Conservation (phyloP, 176 grass and related monocot genomes). For the Phoenix dactylifera region DNA sequence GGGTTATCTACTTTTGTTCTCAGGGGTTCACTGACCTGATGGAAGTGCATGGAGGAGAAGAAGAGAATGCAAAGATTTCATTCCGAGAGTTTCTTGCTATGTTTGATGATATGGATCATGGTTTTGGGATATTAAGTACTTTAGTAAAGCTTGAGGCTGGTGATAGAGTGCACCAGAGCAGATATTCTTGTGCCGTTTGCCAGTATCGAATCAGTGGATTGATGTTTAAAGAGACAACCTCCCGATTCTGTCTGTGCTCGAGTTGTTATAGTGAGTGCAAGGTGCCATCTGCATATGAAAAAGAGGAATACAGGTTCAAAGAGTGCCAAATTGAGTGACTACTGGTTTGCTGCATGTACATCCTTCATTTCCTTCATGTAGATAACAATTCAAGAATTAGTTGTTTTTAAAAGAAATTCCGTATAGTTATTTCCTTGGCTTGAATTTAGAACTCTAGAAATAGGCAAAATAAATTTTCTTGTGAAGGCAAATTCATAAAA, state of each 20-base stretch:
- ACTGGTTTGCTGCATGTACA: too few species aligned
- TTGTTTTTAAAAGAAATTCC: too few species aligned
- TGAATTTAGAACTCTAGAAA: too few species aligned
- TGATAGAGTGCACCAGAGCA: not conserved
- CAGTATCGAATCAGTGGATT: not conserved
- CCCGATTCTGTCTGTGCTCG: not conserved
- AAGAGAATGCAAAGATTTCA: too few species aligned
- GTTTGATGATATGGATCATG: not conserved
- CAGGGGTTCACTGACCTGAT: not conserved
- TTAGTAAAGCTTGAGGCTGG: not conserved
- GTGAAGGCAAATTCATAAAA: too few species aligned
- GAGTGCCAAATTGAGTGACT: not conserved
- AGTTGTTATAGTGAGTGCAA: slow-evolving; percentile 6
- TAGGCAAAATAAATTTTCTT: too few species aligned
- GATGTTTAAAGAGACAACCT: slow-evolving; percentile 5
- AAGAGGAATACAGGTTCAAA: slow-evolving; percentile 4
- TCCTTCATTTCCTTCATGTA: too few species aligned
- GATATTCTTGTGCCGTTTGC: not conserved
- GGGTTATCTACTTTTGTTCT: not conserved
- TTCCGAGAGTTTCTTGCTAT: not conserved
- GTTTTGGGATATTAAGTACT: slow-evolving; percentile 1
- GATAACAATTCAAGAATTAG: too few species aligned
- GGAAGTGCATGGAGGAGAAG: too few species aligned
- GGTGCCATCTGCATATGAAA: slow-evolving; percentile 1
- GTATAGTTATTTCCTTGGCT: too few species aligned